A percentile compares a stretch with the other conserved stretches of the same genome.
phyloP scores from a whole-genome alignment of 2,329 filamentous ascomycete genomes.

The Trichoderma asperellum region DNA sequence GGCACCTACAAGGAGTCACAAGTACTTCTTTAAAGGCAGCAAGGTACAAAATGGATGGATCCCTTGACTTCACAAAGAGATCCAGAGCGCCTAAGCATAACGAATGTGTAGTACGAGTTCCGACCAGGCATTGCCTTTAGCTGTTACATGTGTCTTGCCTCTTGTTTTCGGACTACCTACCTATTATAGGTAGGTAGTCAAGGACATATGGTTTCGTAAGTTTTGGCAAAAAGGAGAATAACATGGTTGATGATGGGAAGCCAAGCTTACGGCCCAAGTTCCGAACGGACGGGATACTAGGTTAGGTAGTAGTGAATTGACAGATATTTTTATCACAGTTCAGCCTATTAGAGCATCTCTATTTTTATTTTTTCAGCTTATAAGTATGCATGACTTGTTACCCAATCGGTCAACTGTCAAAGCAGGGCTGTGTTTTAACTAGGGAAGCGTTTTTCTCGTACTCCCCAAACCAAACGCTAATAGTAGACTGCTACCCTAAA shows the following conservation, averaged over 20 bases:
- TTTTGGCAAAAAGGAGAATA: background rate
- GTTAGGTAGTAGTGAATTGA: background rate
- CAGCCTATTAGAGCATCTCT: background rate
- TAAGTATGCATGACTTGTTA: background rate
- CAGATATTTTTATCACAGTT: background rate
- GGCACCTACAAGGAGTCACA: background rate
- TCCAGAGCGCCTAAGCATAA: background rate
- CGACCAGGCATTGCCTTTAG: background rate
- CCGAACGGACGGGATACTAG: background rate
- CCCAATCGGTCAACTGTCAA: background rate
- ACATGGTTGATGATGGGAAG: background rate
- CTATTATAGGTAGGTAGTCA: background rate
- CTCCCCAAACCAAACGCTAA: background rate
- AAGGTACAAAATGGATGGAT: background rate
- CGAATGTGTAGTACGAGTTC: background rate
- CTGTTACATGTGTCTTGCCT: background rate
- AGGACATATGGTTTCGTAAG: background rate
- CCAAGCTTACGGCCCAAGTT: background rate
- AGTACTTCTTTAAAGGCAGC: background rate
- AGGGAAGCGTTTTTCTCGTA: background rate
- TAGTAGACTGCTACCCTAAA: constrained; percentile 13
- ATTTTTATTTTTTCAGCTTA: background rate
- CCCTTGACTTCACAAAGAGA: background rate
- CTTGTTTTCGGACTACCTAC: background rate
- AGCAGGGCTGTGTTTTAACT: background rate